Base-by-base conservation (phyloP, 345 rosid genomes). In the Ricinus communis region DNA sequence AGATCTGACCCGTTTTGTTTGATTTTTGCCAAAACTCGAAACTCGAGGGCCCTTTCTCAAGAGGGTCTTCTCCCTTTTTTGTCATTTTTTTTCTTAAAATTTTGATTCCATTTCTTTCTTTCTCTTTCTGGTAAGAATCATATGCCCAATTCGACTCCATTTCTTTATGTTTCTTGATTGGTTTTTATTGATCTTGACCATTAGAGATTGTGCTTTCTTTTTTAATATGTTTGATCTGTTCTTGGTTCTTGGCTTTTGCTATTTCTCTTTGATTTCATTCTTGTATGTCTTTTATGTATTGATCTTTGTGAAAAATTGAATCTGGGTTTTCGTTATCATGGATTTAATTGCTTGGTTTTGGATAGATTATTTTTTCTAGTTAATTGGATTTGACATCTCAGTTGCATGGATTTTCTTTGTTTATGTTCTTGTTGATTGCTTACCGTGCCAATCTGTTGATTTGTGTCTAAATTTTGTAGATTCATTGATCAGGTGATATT, bases 21-120 rank as follows among this genome's bases (percentile, higher is more conserved):
- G 51, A 33, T 66, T 70, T 24, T 54, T 22, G 40, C 68, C 8
- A 22, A 52, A 65, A 52, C 22, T 72, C 66, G 61, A 15, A 62
- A 65, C 59, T 41, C 50, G 54, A 38, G 75, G 76, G 65, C 69
- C 74, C 68, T 67, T 74, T 67, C 38, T 67, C 40, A 58, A 24
- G 45, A 57, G 84, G 78, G 71, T 77, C 66, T 50, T 62, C 65
- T 58, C 33, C 47, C 41, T 31, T 51, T 62, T 61, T 57, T 33
- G 38, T 33, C 62, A 3, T 24, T 45, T 62, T 27, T 16, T 40
- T 61, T 15, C 25, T n/a, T n/a, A n/a, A n/a, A n/a, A n/a, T n/a
- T n/a, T n/a, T n/a, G n/a, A n/a, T n/a, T n/a, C n/a, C n/a, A n/a
- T n/a, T n/a, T n/a, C n/a, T n/a, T n/a, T 33, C 0, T 41, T 62